Evolutionary conservation across 352 stramenopile species (phyloP), one percentile per base, ranked within the genome.

Genomic region (Blastocystis sp.): DNA sequence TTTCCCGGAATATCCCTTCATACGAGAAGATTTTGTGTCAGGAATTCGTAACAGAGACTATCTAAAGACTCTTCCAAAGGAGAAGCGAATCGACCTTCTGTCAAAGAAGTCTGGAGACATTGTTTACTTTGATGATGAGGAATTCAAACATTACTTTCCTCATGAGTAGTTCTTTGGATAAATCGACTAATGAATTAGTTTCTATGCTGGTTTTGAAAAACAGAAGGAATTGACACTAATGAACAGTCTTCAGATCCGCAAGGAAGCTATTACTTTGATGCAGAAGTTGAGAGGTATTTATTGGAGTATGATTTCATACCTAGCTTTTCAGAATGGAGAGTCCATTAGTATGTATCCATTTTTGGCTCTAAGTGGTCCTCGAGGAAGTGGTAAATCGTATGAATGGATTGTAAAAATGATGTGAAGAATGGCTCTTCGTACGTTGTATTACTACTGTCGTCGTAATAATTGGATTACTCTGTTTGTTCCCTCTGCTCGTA

Each of bases 101-200:
- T 37, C 46, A 52, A 58, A 80, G 67, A 80, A 80, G 59, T n/a
- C 24, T 14, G 67, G 67, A 32, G 42, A 61, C 12, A 43, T 80
- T 37, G 67, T 80, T 14, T 80, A 61, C 59, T 80, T 80, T 32
- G 67, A 80, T 37, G 67, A 80, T 37, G 67, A 80, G 21, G 67
- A 80, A 80, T 80, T 80, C 43, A 80, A 80, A 24, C 32, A 80
- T 37, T 80, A 80, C 39, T 80, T 80, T 24, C 67, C 67, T 14
- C 67, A 80, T 58, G 67, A 80, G 67, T 80, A 43, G 12, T 16
- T 19, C 9, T 11, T 61, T 0, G 4, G 2, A 16, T 63, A 7
- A 16, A 29, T 19, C 1, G 3, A 42, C 9, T 39, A 32, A 80
- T 24, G 24, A 21, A 32, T 21, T 80, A 80, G 67, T 58, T 80